Evolutionary conservation across 2,329 filamentous ascomycete genomes (phyloP).

Genomic region (Aspergillus chevalieri): DNA sequence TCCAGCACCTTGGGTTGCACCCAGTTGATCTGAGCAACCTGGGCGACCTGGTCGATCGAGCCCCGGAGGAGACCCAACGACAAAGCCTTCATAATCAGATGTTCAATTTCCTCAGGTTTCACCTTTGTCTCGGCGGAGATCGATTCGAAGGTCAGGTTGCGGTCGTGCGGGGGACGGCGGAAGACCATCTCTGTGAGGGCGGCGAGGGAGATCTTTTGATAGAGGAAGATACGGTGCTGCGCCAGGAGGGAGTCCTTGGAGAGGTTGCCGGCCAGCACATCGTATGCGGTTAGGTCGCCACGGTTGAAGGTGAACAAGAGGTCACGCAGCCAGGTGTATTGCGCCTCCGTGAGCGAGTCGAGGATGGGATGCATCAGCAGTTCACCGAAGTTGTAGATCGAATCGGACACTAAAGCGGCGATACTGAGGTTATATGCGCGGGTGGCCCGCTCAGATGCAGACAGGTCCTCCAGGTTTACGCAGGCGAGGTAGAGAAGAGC

Average conservation of each 20-base stretch:
- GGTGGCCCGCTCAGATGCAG: conserved; percentile 66
- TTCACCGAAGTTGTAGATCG: conserved; percentile 99
- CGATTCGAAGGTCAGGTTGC: conserved; percentile 83
- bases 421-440: conserved; percentile 90
- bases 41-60: conserved; percentile 92
- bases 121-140: conserved; percentile 93
- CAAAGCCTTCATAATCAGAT: conserved; percentile 98
- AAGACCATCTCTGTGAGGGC: conserved; percentile 95
- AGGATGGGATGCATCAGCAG: conserved; percentile 96
- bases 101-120: conserved; percentile 84
- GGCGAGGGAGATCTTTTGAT: conserved; percentile 96
- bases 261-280: conserved; percentile 74
- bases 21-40: conserved; percentile 94
- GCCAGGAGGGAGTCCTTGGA: conserved; percentile 71
- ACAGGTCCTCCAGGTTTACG: conserved; percentile 73
- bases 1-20: conserved; percentile 98
- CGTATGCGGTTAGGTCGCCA: conserved; percentile 82
- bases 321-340: conserved; percentile 82
- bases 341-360: conserved; percentile 68
- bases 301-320: conserved; percentile 98
- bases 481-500: conserved; percentile 96
- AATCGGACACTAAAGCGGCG: conserved; percentile 84
- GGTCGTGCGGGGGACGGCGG: conserved; percentile 88
- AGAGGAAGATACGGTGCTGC: conserved; percentile 74
- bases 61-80: conserved; percentile 84